Evolutionary conservation across 176 grass and related monocot species (phyloP).

Genomic region (Avena eriantha): DNA sequence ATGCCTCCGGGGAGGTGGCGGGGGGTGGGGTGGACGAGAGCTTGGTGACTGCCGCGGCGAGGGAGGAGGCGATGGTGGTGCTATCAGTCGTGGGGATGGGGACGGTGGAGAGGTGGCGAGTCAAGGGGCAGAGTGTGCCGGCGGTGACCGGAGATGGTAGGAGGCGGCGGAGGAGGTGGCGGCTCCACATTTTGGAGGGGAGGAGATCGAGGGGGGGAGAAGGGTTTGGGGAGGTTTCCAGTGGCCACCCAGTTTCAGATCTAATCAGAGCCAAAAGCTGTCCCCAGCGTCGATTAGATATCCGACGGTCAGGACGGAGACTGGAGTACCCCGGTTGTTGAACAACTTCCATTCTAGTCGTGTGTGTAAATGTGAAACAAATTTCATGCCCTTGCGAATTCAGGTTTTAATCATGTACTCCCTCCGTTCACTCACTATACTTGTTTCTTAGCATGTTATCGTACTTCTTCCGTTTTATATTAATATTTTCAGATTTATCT

Average conservation of each 20-base stretch:
- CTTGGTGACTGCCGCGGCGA: slow-evolving; percentile 57
- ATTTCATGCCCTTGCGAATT: not conserved
- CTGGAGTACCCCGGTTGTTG: not conserved
- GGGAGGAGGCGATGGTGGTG: slow-evolving; percentile 63
- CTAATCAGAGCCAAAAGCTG: not conserved
- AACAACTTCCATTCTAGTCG: not conserved
- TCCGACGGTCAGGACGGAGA: slow-evolving; percentile 13
- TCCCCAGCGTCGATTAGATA: slow-evolving; percentile 4
- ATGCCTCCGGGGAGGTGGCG: slow-evolving; percentile 58
- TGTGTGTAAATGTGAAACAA: not conserved
- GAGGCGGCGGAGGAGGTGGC: slow-evolving; percentile 52
- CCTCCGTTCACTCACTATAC: no score
- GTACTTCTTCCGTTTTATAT: no score
- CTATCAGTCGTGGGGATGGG: slow-evolving; percentile 17
- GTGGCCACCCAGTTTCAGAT: not conserved
- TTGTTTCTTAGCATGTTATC: no score
- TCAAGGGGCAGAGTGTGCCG: not conserved
- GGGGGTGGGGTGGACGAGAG: slow-evolving; percentile 50
- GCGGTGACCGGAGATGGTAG: slow-evolving; percentile 45
- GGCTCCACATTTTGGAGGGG: slow-evolving; percentile 70
- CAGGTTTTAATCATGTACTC: not conserved
- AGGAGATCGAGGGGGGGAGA: slow-evolving; percentile 19
- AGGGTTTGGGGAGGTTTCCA: slow-evolving; percentile 36
- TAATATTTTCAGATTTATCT: no score
- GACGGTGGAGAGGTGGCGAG: slow-evolving; percentile 25